Percentiles rank a stretch among this genome's conserved stretches.
These are phyloP conservation scores for Pestalotiopsis fici DNA, from an alignment of 2,329 filamentous ascomycete species.

Conservation along the genomic window DNA sequence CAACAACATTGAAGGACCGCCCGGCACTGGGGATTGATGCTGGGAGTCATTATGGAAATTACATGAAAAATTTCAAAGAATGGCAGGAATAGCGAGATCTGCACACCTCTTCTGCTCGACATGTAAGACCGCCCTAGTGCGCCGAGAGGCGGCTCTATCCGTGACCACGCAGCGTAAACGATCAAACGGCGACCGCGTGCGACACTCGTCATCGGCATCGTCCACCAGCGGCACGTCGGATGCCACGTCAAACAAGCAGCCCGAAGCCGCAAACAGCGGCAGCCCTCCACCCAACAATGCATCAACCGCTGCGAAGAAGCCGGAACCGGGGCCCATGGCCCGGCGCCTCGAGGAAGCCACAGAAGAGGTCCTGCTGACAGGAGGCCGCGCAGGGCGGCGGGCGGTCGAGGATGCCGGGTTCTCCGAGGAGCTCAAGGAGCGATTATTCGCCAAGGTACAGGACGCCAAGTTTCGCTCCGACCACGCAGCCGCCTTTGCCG, in stretches of 20 bases:
- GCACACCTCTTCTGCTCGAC: neutral
- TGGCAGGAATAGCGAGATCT: constrained; percentile 4
- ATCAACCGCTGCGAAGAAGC: neutral
- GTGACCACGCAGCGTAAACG: neutral
- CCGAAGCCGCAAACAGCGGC: neutral
- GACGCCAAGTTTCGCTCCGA: constrained; percentile 55
- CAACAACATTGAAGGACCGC: neutral
- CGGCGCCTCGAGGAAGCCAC: constrained; percentile 63
- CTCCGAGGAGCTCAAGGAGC: constrained; percentile 62
- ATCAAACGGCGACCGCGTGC: neutral
- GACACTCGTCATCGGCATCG: neutral
- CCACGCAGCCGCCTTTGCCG: constrained; percentile 47
- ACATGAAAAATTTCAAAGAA: neutral
- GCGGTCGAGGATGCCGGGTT: constrained; percentile 65
- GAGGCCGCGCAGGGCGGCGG: constrained; percentile 59
- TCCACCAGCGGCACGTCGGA: neutral
- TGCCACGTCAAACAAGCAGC: neutral
- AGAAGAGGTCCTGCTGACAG: constrained; percentile 60
- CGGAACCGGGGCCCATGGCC: constrained; percentile 50
- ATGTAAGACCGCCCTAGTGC: neutral
- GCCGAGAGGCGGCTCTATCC: neutral
- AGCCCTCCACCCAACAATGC: neutral
- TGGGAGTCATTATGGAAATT: constrained; percentile 1
- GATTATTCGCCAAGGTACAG: constrained; percentile 57
- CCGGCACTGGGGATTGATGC: neutral